Evolutionary conservation across 1,139 yeast genomes (phyloP), one percentile per base, ranked within the genome.

Genomic region (Eremothecium gossypii): DNA sequence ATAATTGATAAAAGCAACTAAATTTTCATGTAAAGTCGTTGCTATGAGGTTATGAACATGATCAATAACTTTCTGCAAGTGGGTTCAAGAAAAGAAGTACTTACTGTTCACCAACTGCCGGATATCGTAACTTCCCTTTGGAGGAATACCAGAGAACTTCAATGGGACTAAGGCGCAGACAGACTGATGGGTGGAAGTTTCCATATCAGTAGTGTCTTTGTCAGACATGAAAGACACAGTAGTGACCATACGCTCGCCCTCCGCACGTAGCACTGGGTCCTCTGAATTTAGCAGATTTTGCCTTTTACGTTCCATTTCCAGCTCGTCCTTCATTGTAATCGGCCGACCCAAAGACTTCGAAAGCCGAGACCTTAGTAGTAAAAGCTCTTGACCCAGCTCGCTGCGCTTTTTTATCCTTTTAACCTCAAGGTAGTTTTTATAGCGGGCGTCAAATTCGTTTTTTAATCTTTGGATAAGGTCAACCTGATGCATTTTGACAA

Each of bases 61-160:
- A 17, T 17, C 23, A 17, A 6, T 17, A 17, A 17, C 23, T 33
- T 30, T 13, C n/a, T 30, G 8, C 35, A 17, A 4, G 23, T 17
- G 3, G 23, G 23, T 17, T 17, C 23, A 63, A 26, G 69, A 65
- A 65, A 91, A 91, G 70, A 91, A 91, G 64, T 91, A 91, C 39
- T 73, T 73, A 46, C 95, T 84, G 38, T 79, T 74, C 54, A 74
- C 73, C 42, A 91, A 81, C 47, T 74, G 74, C 37, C 69, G 66
- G 35, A 91, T 94, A 58, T 89, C 94, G 57, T 89, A 85, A 28
- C 78, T 79, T 37, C 96, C 98, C 63, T 76, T 83, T 41, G 73
- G 67, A 10, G 97, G 97, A 34, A 87, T 76, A 0, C 70, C 72
- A 0, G 95, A 94, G 52, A 89, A 71, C 40, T 63, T 65, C 50